These are phyloP conservation scores for Cucumis melo DNA, from an alignment of 306 rosid genomes.

Conservation along the genomic window DNA sequence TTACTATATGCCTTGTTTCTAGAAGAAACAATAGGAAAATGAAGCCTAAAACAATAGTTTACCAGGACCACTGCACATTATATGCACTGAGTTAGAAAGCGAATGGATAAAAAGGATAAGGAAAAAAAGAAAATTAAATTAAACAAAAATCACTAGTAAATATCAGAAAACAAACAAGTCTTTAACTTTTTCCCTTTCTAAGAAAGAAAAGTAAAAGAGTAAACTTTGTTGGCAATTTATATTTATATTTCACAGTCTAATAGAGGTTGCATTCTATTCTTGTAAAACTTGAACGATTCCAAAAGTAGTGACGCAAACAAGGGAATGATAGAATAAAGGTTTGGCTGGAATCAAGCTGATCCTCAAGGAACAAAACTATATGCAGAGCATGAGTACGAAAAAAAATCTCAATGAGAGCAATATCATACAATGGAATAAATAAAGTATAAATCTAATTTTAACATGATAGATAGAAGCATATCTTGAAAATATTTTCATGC, in stretches of 20 bases:
- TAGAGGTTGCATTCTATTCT: not conserved
- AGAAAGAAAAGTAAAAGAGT: not conserved
- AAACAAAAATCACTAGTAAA: not conserved
- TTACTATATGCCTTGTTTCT: slow-evolving; percentile 68
- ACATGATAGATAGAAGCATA: slow-evolving; percentile 41
- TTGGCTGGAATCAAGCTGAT: not conserved
- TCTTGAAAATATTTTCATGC: slow-evolving; percentile 89
- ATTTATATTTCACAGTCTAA: not conserved
- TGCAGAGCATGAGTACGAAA: not conserved
- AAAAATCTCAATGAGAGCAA: not conserved
- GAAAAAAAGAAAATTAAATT: too few relatives aligned
- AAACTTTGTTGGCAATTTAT: not conserved
- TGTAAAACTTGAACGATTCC: not conserved
- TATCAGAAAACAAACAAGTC: not conserved
- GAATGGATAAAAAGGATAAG: too few relatives aligned
- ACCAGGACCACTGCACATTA: slow-evolving; percentile 89
- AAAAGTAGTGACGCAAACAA: not conserved
- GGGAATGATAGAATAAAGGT: not conserved
- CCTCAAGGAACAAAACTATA: not conserved
- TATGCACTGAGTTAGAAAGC: not conserved
- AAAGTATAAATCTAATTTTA: not conserved
- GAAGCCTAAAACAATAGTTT: slow-evolving; percentile 62
- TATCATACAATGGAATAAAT: not conserved
- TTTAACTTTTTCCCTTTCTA: not conserved
- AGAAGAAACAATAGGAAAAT: slow-evolving; percentile 52